Base-by-base conservation (phyloP, 345 rosid species). In the Sapria himalayana region DNA sequence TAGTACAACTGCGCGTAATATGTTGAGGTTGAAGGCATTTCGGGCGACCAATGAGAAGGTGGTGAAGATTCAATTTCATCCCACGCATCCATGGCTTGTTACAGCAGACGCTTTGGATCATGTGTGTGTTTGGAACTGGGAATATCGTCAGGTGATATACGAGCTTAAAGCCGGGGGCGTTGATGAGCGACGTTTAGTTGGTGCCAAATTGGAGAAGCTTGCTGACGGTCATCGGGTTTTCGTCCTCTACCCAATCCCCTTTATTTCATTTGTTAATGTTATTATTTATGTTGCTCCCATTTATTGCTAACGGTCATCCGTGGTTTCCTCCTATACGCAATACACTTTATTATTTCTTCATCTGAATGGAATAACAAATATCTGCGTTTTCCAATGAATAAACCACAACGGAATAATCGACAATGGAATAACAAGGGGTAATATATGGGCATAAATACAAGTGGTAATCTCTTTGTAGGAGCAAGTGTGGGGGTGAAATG, bases 61-160 rank as follows among this genome's bases (percentile, higher is more conserved):
- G 32, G 93, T 74, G 58, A 91, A 91, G 78, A 77, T 91, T 29
- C 95, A 85, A 44, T 52, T 91, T 40, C 99, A 91, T 55, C 95
- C 99, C 4, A 84, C 99, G 62, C 95, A 91, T 66, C 92, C 99
- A 35, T 91, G 99, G 99, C 74, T 91, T 17, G 99, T 91, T 21
- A 77, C 95, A 0, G 92, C 93, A 33, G 95, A 91, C 52, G 95
- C 86, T 19, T 70, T 81, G 1, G 99, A 91, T 75, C 81, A 78
- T 66, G 92, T 91, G 58, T 73, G 86, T 27, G 93, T 91, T 35
- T 91, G 95, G 99, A 91, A 91, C 49, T 91, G 93, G 99, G 99
- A 91, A 54, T 86, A 91, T 54, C 95, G 95, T 20, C 99, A 91
- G n/a, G 78, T 91, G 13, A 89, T 91, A 51, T 91, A 91, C 35